These are phyloP conservation scores for Tetradesmus obliquus DNA, from an alignment of 139 green algal genomes.

Conservation along the genomic window DNA sequence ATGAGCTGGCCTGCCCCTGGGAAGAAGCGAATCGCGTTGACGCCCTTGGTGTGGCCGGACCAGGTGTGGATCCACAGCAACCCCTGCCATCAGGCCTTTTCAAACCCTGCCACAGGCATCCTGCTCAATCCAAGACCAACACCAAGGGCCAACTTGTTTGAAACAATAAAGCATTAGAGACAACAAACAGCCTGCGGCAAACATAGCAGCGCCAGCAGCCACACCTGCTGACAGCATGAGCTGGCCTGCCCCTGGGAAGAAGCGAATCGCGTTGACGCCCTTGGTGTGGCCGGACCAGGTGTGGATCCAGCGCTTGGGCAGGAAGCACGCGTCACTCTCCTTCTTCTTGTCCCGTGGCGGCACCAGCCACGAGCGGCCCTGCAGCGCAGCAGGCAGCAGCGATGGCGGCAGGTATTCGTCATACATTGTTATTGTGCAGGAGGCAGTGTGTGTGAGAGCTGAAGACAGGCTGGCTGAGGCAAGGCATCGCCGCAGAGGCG, in stretches of 20 bases:
- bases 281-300: slow-evolving; percentile 93
- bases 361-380: slow-evolving; percentile 55
- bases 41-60: slow-evolving; percentile 88
- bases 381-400: background rate
- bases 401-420: background rate
- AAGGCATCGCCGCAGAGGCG: too few species aligned
- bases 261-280: slow-evolving; percentile 92
- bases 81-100: too few species aligned
- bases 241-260: slow-evolving; percentile 94
- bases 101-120: too few species aligned
- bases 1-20: slow-evolving; percentile 93
- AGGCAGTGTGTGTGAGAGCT: background rate
- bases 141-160: too few species aligned
- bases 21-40: slow-evolving; percentile 96
- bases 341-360: slow-evolving; percentile 54
- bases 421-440: background rate
- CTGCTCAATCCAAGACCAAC: too few species aligned
- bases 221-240: slow-evolving; percentile 92
- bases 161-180: too few species aligned
- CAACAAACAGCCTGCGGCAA: too few species aligned
- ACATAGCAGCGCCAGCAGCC: background rate
- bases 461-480: background rate
- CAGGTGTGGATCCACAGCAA: slow-evolving; percentile 95
- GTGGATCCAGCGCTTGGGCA: slow-evolving; percentile 95
- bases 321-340: slow-evolving; percentile 82